Evolutionary conservation across 768 basidiomycete species (phyloP).

Genomic region (Mycena belliarum): DNA sequence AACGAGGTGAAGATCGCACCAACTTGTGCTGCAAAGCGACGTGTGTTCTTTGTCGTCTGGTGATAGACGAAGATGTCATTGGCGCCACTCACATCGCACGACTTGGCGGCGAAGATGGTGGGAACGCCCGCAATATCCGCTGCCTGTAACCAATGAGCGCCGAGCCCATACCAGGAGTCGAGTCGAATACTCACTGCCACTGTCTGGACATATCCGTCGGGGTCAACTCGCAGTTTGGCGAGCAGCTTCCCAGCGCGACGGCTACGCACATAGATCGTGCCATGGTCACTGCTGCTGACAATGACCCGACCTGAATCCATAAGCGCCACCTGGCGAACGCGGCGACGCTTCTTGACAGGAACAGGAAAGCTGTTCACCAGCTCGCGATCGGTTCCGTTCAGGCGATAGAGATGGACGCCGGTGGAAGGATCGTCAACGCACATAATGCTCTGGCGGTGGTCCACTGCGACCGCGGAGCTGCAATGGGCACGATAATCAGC

Average conservation of each 20-base stretch:
- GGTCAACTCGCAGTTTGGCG: constrained; percentile 13
- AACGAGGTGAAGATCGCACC: constrained; percentile 1
- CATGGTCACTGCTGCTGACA: constrained; percentile 23
- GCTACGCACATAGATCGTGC: constrained; percentile 17
- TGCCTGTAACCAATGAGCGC: constrained; percentile 2
- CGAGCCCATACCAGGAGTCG: neutral
- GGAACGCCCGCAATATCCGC: constrained; percentile 3
- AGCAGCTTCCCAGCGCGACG: constrained; percentile 8
- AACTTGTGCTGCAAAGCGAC: no score
- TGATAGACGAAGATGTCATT: constrained; percentile 11
- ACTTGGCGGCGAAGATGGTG: constrained; percentile 13
- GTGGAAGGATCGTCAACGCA: constrained; percentile 21
- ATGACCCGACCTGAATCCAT: constrained; percentile 9
- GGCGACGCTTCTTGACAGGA: constrained; percentile 3
- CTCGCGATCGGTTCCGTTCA: neutral
- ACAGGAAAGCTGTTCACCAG: constrained; percentile 7
- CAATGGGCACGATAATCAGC: no score
- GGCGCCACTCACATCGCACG: neutral
- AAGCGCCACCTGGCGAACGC: constrained; percentile 16
- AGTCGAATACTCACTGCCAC: constrained; percentile 11
- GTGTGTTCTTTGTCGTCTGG: constrained; percentile 5
- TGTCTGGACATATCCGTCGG: constrained; percentile 14
- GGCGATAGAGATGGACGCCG: constrained; percentile 17
- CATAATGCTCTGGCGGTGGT: constrained; percentile 1
- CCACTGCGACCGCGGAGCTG: constrained; percentile 10